phyloP scores from a whole-genome alignment of 2,329 filamentous ascomycete genomes.

The Pseudocercospora fuligena region DNA sequence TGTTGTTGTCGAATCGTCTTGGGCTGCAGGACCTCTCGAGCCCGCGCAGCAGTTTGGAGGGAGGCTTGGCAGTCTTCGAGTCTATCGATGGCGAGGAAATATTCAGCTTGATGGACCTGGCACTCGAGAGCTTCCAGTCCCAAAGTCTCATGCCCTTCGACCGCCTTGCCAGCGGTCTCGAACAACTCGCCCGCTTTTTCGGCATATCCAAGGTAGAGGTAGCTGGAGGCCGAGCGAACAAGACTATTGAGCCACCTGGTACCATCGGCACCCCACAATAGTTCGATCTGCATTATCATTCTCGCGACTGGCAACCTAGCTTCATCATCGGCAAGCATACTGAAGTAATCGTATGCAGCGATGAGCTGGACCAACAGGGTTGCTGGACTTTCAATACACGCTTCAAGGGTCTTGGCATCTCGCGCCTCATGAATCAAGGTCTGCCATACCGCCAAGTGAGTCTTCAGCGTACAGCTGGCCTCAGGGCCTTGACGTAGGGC shows the following conservation, averaged over 20 bases:
- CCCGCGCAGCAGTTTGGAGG: conserved; percentile 26
- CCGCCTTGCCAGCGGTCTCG: conserved; percentile 60
- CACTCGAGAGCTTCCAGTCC: conserved; percentile 53
- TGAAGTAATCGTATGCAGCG: conserved; percentile 60
- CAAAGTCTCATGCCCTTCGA: conserved; percentile 47
- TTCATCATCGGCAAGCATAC: conserved; percentile 60
- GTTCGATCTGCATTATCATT: conserved; percentile 18
- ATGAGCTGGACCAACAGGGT: conserved; percentile 58
- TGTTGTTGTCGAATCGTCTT: conserved; percentile 27
- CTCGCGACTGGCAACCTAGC: conserved; percentile 22
- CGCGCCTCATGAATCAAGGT: conserved; percentile 40
- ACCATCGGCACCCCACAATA: conserved; percentile 4
- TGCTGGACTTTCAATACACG: conserved; percentile 56
- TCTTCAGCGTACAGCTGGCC: conserved; percentile 34
- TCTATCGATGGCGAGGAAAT: conserved; percentile 30
- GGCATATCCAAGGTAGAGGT: conserved; percentile 64
- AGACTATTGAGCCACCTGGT: conserved; percentile 45
- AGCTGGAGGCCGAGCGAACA: conserved; percentile 56
- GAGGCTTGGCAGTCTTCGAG: conserved; percentile 23
- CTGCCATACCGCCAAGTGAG: conserved; percentile 46
- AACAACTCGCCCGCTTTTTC: conserved; percentile 64
- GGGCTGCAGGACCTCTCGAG: conserved; percentile 25
- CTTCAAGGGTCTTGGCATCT: conserved; percentile 47
- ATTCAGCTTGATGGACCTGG: conserved; percentile 30
- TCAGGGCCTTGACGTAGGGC: conserved; percentile 46